Base-by-base conservation (phyloP, 352 stramenopile species). In the Globisporangium carolinianum region DNA sequence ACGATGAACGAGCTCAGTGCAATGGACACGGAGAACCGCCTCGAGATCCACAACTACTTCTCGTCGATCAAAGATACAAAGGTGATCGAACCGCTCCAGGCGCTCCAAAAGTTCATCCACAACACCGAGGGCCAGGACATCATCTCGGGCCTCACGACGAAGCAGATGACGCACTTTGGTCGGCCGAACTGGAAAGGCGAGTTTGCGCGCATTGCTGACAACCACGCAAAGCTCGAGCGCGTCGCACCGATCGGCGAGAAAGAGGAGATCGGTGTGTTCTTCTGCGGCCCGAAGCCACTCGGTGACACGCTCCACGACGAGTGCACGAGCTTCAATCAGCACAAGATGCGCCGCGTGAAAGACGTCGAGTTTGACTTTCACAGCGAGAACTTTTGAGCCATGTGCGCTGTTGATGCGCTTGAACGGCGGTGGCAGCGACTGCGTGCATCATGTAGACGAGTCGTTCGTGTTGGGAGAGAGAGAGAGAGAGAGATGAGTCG, bases 21-120 rank as follows among this genome's bases (percentile, higher is more conserved):
- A 53, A 68, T 88, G 65, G 84, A 93, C 62, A 78, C 69, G 39
- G 82, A 90, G 51, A 74, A 86, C 49, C 71, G 83, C 5, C 61
- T 95, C 7, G 78, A 92, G 62, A 87, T 91, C 56, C 83, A 92
- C 66, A 86, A 91, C 59, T 95, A 89, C 58, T 88, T 88, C 54
- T 91, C 86, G 51, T 82, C 82, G 5, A 61, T 90, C 35, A 91
- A 87, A 63, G 63, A 68, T 14, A 63, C 87, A 5, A 69, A 78
- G 15, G 67, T 79, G 8, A 71, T 79, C 32, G 79, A 74, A 53
- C 76, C 78, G 9, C 62, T 93, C 48, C 72, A 79, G 53, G 74
- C 85, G 32, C 60, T 93, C 37, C 83, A 94, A 64, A 79, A 79
- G 17, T 90, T 91, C 52, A 85, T 91, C 36, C 75, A 89, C 61